Evolutionary conservation across 108 stramenopile species (phyloP).

Genomic region (Chaetoceros tenuissimus): DNA sequence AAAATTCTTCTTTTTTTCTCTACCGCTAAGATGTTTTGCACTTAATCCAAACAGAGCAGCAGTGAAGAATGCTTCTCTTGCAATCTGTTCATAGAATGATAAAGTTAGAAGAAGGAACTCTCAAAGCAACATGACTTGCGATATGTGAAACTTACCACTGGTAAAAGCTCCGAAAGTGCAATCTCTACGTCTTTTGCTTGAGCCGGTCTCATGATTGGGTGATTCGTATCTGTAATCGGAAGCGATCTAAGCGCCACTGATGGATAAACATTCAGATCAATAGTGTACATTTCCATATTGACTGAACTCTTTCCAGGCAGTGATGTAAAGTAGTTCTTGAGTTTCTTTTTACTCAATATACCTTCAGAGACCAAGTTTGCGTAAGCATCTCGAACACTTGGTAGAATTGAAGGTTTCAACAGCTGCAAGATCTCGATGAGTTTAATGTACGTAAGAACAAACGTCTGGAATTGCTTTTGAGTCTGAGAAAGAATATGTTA

Average conservation of each 20-base stretch:
- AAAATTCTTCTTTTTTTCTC: conserved; percentile 85
- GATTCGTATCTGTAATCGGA: neutral
- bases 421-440: conserved; percentile 75
- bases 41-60: conserved; percentile 79
- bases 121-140: neutral
- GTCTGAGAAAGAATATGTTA: neutral
- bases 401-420: conserved; percentile 72
- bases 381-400: conserved; percentile 77
- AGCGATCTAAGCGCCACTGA: conserved; percentile 23
- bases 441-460: conserved; percentile 77
- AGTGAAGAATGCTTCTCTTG: conserved; percentile 82
- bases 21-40: conserved; percentile 67
- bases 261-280: conserved; percentile 66
- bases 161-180: conserved; percentile 59
- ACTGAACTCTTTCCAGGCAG: conserved; percentile 70
- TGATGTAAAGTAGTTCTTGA: conserved; percentile 82
- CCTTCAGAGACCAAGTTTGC: conserved; percentile 80
- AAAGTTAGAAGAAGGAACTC: neutral
- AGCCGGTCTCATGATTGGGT: conserved; percentile 2
- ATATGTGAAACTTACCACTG: conserved; percentile 20
- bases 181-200: conserved; percentile 1
- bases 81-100: conserved; percentile 36
- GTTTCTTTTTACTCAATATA: conserved; percentile 79
- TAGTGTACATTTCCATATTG: conserved; percentile 42
- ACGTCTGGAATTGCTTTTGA: conserved; percentile 76